Base-by-base conservation (phyloP, 2,329 filamentous ascomycete species). In the Trichoderma endophyticum region DNA sequence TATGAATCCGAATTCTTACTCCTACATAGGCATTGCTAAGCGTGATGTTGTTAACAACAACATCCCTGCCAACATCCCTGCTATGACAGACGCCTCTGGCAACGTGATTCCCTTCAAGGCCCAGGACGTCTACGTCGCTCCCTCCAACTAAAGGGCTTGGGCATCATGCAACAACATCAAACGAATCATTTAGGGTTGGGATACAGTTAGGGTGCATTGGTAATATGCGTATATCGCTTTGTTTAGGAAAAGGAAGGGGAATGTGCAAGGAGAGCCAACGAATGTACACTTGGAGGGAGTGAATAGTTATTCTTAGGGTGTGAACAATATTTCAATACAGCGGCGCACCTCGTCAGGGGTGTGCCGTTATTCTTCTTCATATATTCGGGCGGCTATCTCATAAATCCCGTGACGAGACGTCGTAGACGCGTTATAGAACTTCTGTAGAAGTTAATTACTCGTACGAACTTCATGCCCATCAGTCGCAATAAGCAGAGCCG, bases 21-120 rank as follows among this genome's bases (percentile, higher is more conserved):
- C 34, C 18, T 57, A 56, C 43, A 32, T 39, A 65, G 62, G 39
- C 66, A 56, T 73, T 43, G 71, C 70, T 73, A 73, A 60, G 71
- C 73, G 73, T 21, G 60, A 73, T 9, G 60, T 65, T 11, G 61
- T 63, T 14, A 9, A 6, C 51, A 60, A 48, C 39, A 36, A 24
- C 32, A 68, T 73, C 62, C 75, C 80, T 36, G 80, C 80, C 74
- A 78, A 81, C 70, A 73, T 74, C 24, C 77, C 84, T 15, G 80
- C 86, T 78, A 88, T 88, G 86, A 81, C 83, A 48, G 81, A 84
- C 73, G 74, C 76, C 24, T 73, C 78, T 48, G 86, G 86, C 76
- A 82, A 84, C 60, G 79, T 87, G 73, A 75, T 87, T 24, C 75
- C 80, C 32, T 88, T 86, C 75, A 77, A 85, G 76, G 11, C 84